Evolutionary conservation across 352 stramenopile genomes (phyloP).

Genomic region (Heterotrichella gracilis): DNA sequence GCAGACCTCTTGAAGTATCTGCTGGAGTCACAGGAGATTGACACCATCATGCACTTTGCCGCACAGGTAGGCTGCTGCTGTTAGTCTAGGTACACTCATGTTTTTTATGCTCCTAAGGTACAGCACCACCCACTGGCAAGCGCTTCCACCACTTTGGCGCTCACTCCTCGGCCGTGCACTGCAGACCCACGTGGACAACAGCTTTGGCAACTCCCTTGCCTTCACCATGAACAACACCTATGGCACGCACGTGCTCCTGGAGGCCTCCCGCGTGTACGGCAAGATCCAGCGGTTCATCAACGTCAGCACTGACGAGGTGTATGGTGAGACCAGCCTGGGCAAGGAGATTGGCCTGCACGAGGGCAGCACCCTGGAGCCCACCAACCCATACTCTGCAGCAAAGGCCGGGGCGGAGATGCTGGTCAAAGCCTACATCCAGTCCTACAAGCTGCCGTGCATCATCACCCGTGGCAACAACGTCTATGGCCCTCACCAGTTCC

Average conservation of each 20-base stretch:
- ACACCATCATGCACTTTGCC: constrained; percentile 90
- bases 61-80: too few species aligned
- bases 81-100: too few species aligned
- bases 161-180: background rate
- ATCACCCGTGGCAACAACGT: constrained; percentile 96
- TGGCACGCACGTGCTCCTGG: constrained; percentile 78
- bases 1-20: constrained; percentile 67
- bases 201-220: constrained; percentile 81
- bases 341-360: constrained; percentile 15
- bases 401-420: constrained; percentile 91
- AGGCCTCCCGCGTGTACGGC: constrained; percentile 51
- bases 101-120: constrained; percentile 14
- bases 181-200: constrained; percentile 63
- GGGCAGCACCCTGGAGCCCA: constrained; percentile 35
- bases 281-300: constrained; percentile 68
- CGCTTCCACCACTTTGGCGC: background rate
- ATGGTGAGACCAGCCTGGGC: constrained; percentile 38
- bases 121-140: background rate
- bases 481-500: constrained; percentile 86
- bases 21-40: constrained; percentile 60
- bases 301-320: constrained; percentile 89
- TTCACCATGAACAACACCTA: constrained; percentile 92
- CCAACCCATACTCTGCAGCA: constrained; percentile 82
- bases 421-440: constrained; percentile 57
- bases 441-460: constrained; percentile 65